These are phyloP conservation scores for Ophioceras dolichostomum DNA, from an alignment of 2,329 filamentous ascomycete genomes.

Conservation along the genomic window DNA sequence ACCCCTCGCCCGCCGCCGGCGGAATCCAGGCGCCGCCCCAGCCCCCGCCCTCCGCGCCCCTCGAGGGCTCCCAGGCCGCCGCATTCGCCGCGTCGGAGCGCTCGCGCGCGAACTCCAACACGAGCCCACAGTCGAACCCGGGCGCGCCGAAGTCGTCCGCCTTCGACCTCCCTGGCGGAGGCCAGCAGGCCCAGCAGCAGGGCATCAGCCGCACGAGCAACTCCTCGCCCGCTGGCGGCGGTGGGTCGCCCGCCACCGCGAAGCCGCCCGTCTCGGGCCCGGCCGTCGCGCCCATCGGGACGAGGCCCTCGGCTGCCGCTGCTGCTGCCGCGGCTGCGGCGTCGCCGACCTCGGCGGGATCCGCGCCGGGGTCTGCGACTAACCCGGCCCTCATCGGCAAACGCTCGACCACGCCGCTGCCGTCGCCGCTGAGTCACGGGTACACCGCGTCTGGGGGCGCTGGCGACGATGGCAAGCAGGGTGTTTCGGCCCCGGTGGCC, in stretches of 20 bases:
- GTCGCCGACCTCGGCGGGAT: constrained; percentile 18
- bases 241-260: constrained; percentile 57
- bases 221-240: constrained; percentile 80
- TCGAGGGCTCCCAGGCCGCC: constrained; percentile 34
- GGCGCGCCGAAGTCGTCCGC: constrained; percentile 41
- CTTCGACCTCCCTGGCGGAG: constrained; percentile 37
- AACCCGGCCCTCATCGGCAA: constrained; percentile 45
- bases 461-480: constrained; percentile 31
- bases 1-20: constrained; percentile 8
- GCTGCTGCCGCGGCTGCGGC: no score
- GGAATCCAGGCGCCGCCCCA: constrained; percentile 25
- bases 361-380: constrained; percentile 35
- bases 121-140: constrained; percentile 65
- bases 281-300: constrained; percentile 85
- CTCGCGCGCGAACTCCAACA: constrained; percentile 70
- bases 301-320: constrained; percentile 59
- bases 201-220: constrained; percentile 62
- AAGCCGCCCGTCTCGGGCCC: constrained; percentile 41
- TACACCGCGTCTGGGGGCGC: constrained; percentile 40
- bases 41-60: constrained; percentile 5
- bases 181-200: constrained; percentile 38
- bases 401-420: constrained; percentile 80
- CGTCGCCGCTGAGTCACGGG: constrained; percentile 74
- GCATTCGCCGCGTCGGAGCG: constrained; percentile 32
- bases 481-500: constrained; percentile 21